Conservation (phyloP, 139 green algal species). For the Closterium sp. region DNA sequence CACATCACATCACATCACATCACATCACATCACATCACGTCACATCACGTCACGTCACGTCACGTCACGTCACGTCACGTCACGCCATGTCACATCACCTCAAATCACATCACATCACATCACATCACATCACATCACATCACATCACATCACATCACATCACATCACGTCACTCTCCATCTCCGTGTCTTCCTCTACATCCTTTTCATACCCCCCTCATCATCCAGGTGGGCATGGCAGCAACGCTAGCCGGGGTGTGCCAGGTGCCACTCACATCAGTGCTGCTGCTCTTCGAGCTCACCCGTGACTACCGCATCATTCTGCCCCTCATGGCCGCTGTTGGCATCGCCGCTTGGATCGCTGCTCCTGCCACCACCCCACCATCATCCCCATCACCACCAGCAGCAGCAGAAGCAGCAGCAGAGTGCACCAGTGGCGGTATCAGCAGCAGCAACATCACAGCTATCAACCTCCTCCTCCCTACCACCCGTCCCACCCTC, state of each 20-base stretch:
- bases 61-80: too few species aligned
- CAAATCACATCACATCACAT: too few species aligned
- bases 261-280: constrained; percentile 62
- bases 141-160: too few species aligned
- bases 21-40: too few species aligned
- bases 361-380: background rate
- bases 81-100: too few species aligned
- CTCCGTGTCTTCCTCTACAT: too few species aligned
- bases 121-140: too few species aligned
- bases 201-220: too few species aligned
- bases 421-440: background rate
- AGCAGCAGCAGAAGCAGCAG: background rate
- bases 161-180: too few species aligned
- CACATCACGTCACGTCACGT: too few species aligned
- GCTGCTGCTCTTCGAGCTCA: constrained; percentile 78
- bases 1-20: too few species aligned
- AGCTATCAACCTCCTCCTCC: background rate
- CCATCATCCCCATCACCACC: background rate
- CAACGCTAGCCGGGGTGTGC: constrained; percentile 66
- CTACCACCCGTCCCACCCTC: background rate
- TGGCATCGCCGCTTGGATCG: constrained; percentile 48
- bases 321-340: constrained; percentile 75
- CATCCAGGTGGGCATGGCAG: constrained; percentile 70
- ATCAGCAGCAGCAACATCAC: background rate
- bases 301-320: constrained; percentile 74